phyloP scores from a whole-genome alignment of 2,329 filamentous ascomycete species.

The Zasmidium angulare region DNA sequence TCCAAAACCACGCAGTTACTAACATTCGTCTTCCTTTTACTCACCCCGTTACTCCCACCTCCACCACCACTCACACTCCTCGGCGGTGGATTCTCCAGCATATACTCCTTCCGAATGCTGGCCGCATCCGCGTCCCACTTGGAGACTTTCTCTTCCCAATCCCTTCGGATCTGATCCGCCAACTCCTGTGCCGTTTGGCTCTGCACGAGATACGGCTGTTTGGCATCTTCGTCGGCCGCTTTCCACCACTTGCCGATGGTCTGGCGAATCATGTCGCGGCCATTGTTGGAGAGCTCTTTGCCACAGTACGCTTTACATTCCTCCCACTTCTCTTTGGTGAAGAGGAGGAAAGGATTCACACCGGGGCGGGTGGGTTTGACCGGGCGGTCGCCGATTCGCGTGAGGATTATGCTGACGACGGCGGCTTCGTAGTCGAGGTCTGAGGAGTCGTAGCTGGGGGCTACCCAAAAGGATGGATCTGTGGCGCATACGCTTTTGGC shows the following conservation, averaged over 20 bases:
- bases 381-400: conserved; percentile 71
- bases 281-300: conserved; percentile 63
- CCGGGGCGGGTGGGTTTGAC: conserved; percentile 69
- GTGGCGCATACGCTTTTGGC: conserved; percentile 31
- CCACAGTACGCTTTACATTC: conserved; percentile 63
- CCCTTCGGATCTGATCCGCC: conserved; percentile 59
- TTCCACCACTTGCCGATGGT: conserved; percentile 92
- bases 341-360: conserved; percentile 85
- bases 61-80: conserved; percentile 4
- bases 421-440: conserved; percentile 57
- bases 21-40: conserved; percentile 34
- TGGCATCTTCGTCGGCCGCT: conserved; percentile 67
- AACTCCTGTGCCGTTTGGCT: conserved; percentile 68
- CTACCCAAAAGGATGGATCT: conserved; percentile 36
- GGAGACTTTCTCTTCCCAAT: conserved; percentile 61
- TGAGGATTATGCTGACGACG: conserved; percentile 57
- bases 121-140: conserved; percentile 71
- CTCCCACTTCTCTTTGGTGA: conserved; percentile 73
- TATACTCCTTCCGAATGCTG: conserved; percentile 45
- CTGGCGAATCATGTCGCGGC: conserved; percentile 72
- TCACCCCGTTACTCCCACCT: conserved; percentile 23
- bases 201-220: conserved; percentile 74
- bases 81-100: conserved; percentile 28
- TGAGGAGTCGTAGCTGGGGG: conserved; percentile 30
- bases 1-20: conserved; percentile 33